phyloP scores from a whole-genome alignment of 73 alveolate species.

The Urostyla sp. region DNA sequence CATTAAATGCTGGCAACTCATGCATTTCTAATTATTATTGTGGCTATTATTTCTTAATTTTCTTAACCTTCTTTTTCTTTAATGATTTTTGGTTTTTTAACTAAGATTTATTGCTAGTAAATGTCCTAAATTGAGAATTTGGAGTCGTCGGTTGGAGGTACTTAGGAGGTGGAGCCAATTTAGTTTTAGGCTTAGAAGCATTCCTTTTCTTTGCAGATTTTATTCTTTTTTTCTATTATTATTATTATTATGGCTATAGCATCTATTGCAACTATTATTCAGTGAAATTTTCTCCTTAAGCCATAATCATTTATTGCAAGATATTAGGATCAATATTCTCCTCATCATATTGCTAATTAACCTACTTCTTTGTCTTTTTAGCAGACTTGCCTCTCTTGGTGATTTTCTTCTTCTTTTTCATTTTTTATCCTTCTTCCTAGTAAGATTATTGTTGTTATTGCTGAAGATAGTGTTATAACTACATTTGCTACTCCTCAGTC shows the following conservation, averaged over 20 bases:
- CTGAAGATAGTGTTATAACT: not conserved
- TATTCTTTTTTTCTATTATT: not conserved
- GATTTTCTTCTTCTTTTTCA: not conserved
- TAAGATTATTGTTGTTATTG: not conserved
- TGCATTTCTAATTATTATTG: not conserved
- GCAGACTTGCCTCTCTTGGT: conserved; percentile 37
- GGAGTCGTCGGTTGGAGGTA: conserved; percentile 28
- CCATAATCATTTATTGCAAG: conserved; percentile 9
- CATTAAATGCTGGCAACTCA: conserved; percentile 19
- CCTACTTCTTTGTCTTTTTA: not conserved
- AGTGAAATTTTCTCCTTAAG: too few relatives aligned
- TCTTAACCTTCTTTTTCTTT: conserved; percentile 23
- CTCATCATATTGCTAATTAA: not conserved
- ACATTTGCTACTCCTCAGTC: conserved; percentile 10
- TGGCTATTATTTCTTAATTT: conserved; percentile 6
- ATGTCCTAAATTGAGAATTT: not conserved
- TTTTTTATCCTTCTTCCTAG: not conserved
- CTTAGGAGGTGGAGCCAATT: not conserved
- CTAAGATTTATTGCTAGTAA: conserved; percentile 1
- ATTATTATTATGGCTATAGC: not conserved
- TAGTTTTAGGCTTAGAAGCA: conserved; percentile 18
- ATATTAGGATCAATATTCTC: conserved; percentile 47
- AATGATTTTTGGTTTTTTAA: not conserved
- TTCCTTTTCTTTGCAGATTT: conserved; percentile 6
- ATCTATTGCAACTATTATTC: not conserved